Evolutionary conservation across 1,284 basidiomycete genomes (phyloP).

Genomic region (Tylopilus sp.): DNA sequence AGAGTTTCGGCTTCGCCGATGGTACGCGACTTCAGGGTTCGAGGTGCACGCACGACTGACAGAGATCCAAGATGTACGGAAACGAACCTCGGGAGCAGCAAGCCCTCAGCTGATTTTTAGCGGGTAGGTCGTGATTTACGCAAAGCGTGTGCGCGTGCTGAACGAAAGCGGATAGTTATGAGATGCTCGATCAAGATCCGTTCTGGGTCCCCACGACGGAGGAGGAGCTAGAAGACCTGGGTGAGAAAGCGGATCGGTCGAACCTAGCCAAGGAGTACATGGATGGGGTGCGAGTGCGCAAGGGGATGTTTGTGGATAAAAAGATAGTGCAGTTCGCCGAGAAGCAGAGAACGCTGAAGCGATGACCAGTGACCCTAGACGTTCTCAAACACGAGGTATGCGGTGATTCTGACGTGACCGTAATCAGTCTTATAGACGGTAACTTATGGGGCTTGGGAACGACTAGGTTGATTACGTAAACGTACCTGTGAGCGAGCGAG

Average conservation of each 20-base stretch:
- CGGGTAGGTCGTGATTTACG: constrained; percentile 52
- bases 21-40: constrained; percentile 45
- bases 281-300: constrained; percentile 86
- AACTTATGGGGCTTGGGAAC: too few species aligned
- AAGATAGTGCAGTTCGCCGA: constrained; percentile 94
- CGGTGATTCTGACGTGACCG: constrained; percentile 13
- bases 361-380: constrained; percentile 37
- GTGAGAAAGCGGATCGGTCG: constrained; percentile 90
- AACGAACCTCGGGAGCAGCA: constrained; percentile 93
- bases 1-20: constrained; percentile 97
- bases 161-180: constrained; percentile 53
- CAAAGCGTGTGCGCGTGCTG: constrained; percentile 11
- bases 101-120: constrained; percentile 96
- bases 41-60: constrained; percentile 5
- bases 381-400: neutral
- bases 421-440: too few species aligned
- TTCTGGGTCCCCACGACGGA: constrained; percentile 99
- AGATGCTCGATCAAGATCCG: constrained; percentile 89
- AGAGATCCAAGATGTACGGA: constrained; percentile 73
- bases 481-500: constrained; percentile 5
- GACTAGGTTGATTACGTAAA: constrained; percentile 26
- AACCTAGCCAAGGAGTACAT: constrained; percentile 96
- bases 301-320: constrained; percentile 92
- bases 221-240: constrained; percentile 96
- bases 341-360: constrained; percentile 95